Base-by-base conservation (phyloP, 805 yeast genomes). In the Yamadazyma ubonensis region DNA sequence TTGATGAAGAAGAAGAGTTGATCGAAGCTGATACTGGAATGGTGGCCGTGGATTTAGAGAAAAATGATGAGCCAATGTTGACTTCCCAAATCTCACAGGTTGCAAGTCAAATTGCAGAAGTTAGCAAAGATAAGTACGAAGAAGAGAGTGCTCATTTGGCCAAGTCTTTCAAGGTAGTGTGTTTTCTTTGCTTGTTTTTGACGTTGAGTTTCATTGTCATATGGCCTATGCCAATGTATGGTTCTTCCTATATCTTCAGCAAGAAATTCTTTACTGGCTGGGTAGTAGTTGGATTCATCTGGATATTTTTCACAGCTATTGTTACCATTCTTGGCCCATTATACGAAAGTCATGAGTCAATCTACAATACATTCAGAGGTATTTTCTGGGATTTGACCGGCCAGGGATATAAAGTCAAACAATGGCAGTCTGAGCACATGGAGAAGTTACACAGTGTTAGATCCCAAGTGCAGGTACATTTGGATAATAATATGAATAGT, bases 211-310 rank as follows among this genome's bases (percentile, higher is more conserved):
- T 88, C 36, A 63, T 88, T 22, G 73, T 89, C 18, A 54, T 88
- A 21, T 87, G 95, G 93, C 96, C 96, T 53, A 85, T 88, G 88
- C 96, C 96, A 49, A 83, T 89, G 93, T 88, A 83, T 59, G 96
- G 96, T 22, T 56, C 83, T 4, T 73, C 76, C 3, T 88, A 88
- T 55, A 70, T 88, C 29, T 89, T 88, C 63, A 78, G 86, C 38
- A 81, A 77, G 59, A 62, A 59, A 41, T 86, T 86, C 65, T 89
- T 88, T 62, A 85, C 93, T 5, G 96, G 96, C 32, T 89, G 96
- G 96, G 76, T 89, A 35, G 78, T 73, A 26, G 95, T 88, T 21
- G 79, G 83, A 43, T 78, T 89, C 38, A 78, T 87, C 43, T 88
- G 96, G 96, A 65, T 86, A 25, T 86, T 86, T 63, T 69, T 75